phyloP scores from a whole-genome alignment of 495 filamentous ascomycete species.

The Hypoxylon rickii region DNA sequence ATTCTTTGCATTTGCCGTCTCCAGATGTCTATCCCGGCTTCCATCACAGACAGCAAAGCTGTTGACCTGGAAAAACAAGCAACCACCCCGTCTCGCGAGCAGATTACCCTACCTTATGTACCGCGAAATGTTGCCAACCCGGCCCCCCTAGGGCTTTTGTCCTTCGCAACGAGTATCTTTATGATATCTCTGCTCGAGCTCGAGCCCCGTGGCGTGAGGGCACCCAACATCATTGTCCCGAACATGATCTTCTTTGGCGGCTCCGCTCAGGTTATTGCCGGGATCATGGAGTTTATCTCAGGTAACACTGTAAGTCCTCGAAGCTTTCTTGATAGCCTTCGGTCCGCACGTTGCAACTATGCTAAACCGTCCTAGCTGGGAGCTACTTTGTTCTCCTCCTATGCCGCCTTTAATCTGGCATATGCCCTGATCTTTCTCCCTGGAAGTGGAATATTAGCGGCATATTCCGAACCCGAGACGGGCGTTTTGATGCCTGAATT shows the following conservation, averaged over 20 bases:
- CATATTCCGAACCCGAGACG: conserved; percentile 37
- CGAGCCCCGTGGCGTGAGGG: conserved; percentile 40
- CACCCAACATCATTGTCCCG: conserved; percentile 41
- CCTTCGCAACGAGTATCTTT: conserved; percentile 42
- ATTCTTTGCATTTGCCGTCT: neutral
- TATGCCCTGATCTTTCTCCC: conserved; percentile 47
- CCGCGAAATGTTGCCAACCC: conserved; percentile 22
- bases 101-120: conserved; percentile 7
- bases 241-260: conserved; percentile 48
- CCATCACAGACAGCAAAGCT: conserved; percentile 6
- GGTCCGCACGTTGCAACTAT: neutral
- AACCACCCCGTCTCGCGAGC: conserved; percentile 13
- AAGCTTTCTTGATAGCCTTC: neutral
- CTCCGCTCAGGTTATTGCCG: conserved; percentile 41
- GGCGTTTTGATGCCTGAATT: conserved; percentile 32
- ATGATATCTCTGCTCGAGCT: conserved; percentile 43
- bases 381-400: conserved; percentile 44
- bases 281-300: conserved; percentile 42
- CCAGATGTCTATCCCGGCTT: conserved; percentile 3
- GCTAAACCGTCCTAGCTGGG: conserved; percentile 26
- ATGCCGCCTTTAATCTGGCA: conserved; percentile 44
- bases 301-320: conserved; percentile 36
- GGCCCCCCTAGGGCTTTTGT: conserved; percentile 38
- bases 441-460: conserved; percentile 41
- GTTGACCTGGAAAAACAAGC: conserved; percentile 20